Percentiles rank a stretch among this genome's conserved stretches.
phyloP scores from a whole-genome alignment of 164 flowering plant species.

The Kingdonia uniflora region DNA sequence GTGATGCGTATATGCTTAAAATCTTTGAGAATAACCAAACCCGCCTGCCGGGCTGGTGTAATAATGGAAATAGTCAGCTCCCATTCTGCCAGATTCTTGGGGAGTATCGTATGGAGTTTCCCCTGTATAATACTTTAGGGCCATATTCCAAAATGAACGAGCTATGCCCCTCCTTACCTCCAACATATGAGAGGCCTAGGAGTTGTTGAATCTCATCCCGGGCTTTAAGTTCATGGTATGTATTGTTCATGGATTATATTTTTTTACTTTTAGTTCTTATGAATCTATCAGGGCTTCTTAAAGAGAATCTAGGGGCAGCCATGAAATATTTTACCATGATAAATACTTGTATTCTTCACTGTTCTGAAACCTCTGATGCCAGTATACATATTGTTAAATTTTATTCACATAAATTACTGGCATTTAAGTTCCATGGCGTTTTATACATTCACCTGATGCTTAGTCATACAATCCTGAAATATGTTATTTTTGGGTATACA shows the following conservation, averaged over 20 bases:
- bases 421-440: no score
- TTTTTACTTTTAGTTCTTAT: no score
- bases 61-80: constrained; percentile 31
- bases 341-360: no score
- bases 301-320: no score
- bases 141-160: constrained; percentile 94
- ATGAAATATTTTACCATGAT: no score
- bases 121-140: constrained; percentile 71
- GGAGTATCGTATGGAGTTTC: constrained; percentile 87
- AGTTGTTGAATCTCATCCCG: constrained; percentile 32
- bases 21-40: constrained; percentile 79
- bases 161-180: constrained; percentile 91
- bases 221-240: neutral
- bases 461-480: no score
- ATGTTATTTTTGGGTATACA: no score
- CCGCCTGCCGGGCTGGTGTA: constrained; percentile 87
- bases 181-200: constrained; percentile 64
- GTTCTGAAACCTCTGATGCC: no score
- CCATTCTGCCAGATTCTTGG: constrained; percentile 98
- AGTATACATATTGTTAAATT: no score
- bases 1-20: constrained; percentile 91
- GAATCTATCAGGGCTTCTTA: no score
- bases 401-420: no score
- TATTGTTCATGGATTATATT: neutral
- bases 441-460: no score